A percentile compares a stretch with the other conserved stretches of the same genome.
Conservation (phyloP, 2,329 filamentous ascomycete genomes). For the Aspergillus sp. region DNA sequence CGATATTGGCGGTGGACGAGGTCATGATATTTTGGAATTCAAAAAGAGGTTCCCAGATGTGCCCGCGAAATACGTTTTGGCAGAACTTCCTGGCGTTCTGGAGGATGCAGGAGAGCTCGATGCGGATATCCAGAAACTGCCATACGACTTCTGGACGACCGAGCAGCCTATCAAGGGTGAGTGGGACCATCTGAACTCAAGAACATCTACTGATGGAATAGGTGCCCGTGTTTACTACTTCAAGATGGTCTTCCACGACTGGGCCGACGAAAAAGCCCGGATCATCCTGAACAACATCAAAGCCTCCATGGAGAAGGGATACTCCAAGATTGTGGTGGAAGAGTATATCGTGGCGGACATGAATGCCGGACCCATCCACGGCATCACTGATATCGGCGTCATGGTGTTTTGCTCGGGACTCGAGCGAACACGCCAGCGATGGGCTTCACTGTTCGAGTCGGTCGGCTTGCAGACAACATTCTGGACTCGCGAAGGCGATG, state of each 20-base stretch:
- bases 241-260: constrained; percentile 28
- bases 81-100: constrained; percentile 41
- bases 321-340: constrained; percentile 21
- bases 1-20: constrained; percentile 40
- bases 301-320: constrained; percentile 17
- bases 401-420: constrained; percentile 22
- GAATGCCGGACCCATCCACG: constrained; percentile 11
- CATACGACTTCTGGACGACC: constrained; percentile 12
- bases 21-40: constrained; percentile 36
- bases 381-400: constrained; percentile 19
- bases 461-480: constrained; percentile 15
- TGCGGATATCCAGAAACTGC: constrained; percentile 6
- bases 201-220: constrained; percentile 2
- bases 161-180: constrained; percentile 9
- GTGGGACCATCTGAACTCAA: not conserved
- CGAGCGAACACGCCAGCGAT: constrained; percentile 16
- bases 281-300: constrained; percentile 16
- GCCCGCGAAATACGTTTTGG: constrained; percentile 41
- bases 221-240: constrained; percentile 27
- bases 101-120: constrained; percentile 12
- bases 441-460: constrained; percentile 11
- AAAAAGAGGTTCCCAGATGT: constrained; percentile 26
- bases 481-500: constrained; percentile 13
- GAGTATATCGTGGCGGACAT: constrained; percentile 20
- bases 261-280: constrained; percentile 21